phyloP scores from a whole-genome alignment of 768 basidiomycete genomes.

The Trametes maxima region DNA sequence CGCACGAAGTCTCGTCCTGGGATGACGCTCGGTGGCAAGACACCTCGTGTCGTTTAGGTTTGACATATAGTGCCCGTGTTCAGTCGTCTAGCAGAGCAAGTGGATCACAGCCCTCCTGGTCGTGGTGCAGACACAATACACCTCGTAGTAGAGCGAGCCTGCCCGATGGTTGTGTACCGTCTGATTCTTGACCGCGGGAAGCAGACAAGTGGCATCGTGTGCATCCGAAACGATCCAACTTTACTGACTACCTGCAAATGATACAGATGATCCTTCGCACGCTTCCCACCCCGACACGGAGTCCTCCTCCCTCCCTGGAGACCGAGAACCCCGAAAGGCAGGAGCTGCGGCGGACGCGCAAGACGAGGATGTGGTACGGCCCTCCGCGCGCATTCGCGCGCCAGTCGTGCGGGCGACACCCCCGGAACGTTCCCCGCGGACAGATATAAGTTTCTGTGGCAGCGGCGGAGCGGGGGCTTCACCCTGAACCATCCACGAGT shows the following conservation, averaged over 20 bases:
- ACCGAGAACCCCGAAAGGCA: background rate
- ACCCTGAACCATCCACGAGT: background rate
- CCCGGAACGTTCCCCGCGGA: background rate
- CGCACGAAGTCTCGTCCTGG: too few species aligned
- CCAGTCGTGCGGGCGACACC: background rate
- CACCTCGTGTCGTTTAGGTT: too few species aligned
- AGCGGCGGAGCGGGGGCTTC: background rate
- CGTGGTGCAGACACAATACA: too few species aligned
- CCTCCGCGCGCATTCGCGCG: background rate
- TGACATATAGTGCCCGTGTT: too few species aligned
- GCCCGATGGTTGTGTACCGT: too few species aligned
- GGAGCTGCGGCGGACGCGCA: background rate
- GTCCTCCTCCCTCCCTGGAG: background rate
- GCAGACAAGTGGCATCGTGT: too few species aligned
- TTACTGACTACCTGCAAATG: background rate
- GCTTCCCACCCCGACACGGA: background rate
- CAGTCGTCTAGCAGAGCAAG: too few species aligned
- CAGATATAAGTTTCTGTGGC: slow-evolving; percentile 5
- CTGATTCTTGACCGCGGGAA: too few species aligned
- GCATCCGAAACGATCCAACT: background rate
- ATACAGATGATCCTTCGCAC: background rate
- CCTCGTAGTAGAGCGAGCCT: too few species aligned
- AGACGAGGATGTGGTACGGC: slow-evolving; percentile 2
- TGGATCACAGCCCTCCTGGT: too few species aligned
- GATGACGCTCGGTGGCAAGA: too few species aligned